These are phyloP conservation scores for Ophiostoma montium DNA, from an alignment of 2,329 filamentous ascomycete species.

Conservation along the genomic window DNA sequence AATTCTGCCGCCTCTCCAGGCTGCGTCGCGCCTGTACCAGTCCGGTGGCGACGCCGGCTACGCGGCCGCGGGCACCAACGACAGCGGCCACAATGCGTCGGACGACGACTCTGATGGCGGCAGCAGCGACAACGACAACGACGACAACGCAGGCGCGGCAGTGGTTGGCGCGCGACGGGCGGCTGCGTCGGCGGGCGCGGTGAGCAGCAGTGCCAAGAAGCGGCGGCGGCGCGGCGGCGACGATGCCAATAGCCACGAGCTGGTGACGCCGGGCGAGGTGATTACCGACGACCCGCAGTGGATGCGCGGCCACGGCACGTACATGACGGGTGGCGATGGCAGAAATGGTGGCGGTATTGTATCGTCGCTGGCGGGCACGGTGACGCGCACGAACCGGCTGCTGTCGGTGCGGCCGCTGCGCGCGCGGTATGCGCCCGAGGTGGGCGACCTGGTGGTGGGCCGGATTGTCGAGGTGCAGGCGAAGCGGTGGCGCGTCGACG, in stretches of 20 bases:
- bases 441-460: conserved; percentile 88
- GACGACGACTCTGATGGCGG: conserved; percentile 24
- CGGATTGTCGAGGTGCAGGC: conserved; percentile 92
- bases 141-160: conserved; percentile 26
- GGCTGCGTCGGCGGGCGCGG: neutral
- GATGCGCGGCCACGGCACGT: conserved; percentile 96
- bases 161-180: conserved; percentile 25
- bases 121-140: conserved; percentile 5
- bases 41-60: neutral
- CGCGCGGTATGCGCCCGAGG: conserved; percentile 87
- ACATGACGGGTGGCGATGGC: conserved; percentile 40
- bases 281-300: conserved; percentile 90
- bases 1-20: conserved; percentile 28
- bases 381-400: conserved; percentile 92
- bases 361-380: conserved; percentile 78
- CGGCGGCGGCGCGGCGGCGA: conserved; percentile 11
- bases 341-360: conserved; percentile 47
- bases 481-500: conserved; percentile 87
- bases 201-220: conserved; percentile 1
- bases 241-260: conserved; percentile 26
- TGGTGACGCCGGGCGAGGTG: conserved; percentile 78
- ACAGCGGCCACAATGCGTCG: conserved; percentile 7
- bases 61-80: conserved; percentile 1
- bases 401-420: conserved; percentile 82
- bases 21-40: conserved; percentile 14